A percentile compares a stretch with the other conserved stretches of the same genome.
phyloP scores from a whole-genome alignment of 2,329 filamentous ascomycete genomes.

The Ceratocystis albifundus region DNA sequence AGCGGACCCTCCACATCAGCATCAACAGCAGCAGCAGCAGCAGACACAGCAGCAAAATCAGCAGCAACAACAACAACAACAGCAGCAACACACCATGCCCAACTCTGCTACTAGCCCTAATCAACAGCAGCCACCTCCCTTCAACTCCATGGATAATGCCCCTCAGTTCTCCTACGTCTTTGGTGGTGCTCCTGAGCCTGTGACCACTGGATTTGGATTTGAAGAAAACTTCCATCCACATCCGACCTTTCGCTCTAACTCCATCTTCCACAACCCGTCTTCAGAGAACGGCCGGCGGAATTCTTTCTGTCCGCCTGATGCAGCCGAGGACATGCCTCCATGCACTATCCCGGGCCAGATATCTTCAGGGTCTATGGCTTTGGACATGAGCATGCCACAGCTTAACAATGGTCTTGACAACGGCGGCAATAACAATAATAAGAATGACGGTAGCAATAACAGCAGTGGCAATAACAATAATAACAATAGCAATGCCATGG shows the following conservation, averaged over 20 bases:
- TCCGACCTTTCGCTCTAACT: slow-evolving; percentile 52
- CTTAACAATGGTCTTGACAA: neutral
- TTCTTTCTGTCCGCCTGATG: slow-evolving; percentile 53
- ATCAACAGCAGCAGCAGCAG: slow-evolving; percentile 23
- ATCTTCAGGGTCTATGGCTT: slow-evolving; percentile 19
- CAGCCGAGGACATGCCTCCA: slow-evolving; percentile 25
- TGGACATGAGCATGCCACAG: slow-evolving; percentile 21
- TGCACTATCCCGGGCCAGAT: slow-evolving; percentile 19
- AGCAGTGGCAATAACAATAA: neutral
- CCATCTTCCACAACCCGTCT: slow-evolving; percentile 51
- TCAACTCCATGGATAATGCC: neutral
- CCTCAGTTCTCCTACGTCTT: slow-evolving; percentile 22
- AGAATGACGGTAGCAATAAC: neutral
- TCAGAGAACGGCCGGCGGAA: slow-evolving; percentile 48
- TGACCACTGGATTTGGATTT: slow-evolving; percentile 12
- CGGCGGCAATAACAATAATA: neutral
- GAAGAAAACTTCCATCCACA: slow-evolving; percentile 28
- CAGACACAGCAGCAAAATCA: slow-evolving; percentile 17
- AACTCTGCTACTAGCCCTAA: neutral
- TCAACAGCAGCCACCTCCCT: neutral
- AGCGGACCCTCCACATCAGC: slow-evolving; percentile 26
- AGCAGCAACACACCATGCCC: neutral
- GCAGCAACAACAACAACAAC: neutral
- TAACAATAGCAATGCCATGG: neutral
- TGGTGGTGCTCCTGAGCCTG: slow-evolving; percentile 18